phyloP scores from a whole-genome alignment of 768 basidiomycete genomes.

The Royoungia palumana region DNA sequence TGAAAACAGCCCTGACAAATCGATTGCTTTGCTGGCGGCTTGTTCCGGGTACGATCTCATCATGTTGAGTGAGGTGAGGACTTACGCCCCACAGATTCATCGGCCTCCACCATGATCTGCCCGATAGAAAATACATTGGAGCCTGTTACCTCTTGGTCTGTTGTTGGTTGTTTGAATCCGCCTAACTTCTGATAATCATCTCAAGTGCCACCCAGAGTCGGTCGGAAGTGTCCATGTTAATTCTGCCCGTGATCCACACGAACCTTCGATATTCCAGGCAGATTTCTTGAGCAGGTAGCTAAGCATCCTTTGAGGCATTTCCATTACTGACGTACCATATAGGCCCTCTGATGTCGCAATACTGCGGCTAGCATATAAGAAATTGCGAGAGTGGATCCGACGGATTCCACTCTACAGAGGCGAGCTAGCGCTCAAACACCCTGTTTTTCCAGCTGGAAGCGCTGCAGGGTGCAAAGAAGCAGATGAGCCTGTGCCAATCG shows the following conservation, averaged over 20 bases:
- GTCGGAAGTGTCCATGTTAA: conserved; percentile 46
- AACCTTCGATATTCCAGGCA: conserved; percentile 41
- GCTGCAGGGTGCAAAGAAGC: conserved; percentile 23
- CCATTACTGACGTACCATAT: not conserved
- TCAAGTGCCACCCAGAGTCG: conserved; percentile 43
- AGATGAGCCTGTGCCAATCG: conserved; percentile 20
- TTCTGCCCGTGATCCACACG: conserved; percentile 39
- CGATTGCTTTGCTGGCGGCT: conserved; percentile 44
- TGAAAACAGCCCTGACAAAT: conserved; percentile 50
- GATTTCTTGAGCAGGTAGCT: conserved; percentile 46
- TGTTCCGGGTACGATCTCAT: conserved; percentile 36
- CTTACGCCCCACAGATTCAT: conserved; percentile 5
- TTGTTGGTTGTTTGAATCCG: not conserved
- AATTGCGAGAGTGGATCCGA: conserved; percentile 26
- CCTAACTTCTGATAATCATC: not conserved
- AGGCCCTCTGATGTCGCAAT: conserved; percentile 28
- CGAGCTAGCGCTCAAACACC: conserved; percentile 23
- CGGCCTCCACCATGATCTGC: conserved; percentile 9
- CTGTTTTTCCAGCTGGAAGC: conserved; percentile 20
- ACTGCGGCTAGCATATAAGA: conserved; percentile 28
- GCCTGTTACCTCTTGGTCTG: conserved; percentile 31
- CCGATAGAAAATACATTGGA: conserved; percentile 13
- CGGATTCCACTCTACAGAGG: conserved; percentile 43
- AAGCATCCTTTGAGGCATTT: not conserved
- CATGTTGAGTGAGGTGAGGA: not conserved